Percentiles rank a stretch among this genome's conserved stretches.
Conservation (phyloP, 768 basidiomycete genomes). For the Mycena crocata region DNA sequence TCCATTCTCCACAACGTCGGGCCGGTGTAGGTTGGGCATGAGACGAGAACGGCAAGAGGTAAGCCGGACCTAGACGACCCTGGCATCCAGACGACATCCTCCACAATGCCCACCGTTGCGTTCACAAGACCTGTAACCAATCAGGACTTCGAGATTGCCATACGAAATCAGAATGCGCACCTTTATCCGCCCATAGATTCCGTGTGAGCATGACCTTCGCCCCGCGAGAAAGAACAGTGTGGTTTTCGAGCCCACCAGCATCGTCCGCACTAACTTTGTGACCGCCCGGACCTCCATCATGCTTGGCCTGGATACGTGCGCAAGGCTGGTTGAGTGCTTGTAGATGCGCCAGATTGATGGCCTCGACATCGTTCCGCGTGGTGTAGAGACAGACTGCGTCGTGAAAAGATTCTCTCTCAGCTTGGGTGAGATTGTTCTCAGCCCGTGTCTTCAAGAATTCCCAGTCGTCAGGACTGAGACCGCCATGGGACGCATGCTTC, state of each 20-base stretch:
- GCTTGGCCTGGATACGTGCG: conserved; percentile 8
- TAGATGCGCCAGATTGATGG: neutral
- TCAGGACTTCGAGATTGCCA: no score
- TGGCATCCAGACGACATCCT: conserved; percentile 25
- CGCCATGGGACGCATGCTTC: conserved; percentile 9
- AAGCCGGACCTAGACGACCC: conserved; percentile 22
- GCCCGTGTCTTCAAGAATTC: conserved; percentile 4
- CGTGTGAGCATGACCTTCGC: conserved; percentile 24
- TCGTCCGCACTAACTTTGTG: conserved; percentile 5
- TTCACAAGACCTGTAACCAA: conserved; percentile 21
- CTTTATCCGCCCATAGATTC: conserved; percentile 15
- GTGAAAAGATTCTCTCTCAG: neutral
- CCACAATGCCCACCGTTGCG: conserved; percentile 21
- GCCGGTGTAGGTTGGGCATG: conserved; percentile 24
- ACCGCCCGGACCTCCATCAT: conserved; percentile 1
- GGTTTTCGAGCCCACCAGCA: conserved; percentile 18
- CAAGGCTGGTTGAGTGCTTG: conserved; percentile 12
- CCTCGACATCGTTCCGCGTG: conserved; percentile 17
- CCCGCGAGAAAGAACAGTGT: neutral
- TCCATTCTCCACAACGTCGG: conserved; percentile 28
- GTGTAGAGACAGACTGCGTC: conserved; percentile 22
- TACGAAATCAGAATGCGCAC: neutral
- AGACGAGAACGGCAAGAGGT: conserved; percentile 29
- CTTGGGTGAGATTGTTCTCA: neutral
- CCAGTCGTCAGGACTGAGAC: conserved; percentile 11